Evolutionary conservation across 169 alveolate genomes (phyloP).

Genomic region (Plasmodium coatneyi): DNA sequence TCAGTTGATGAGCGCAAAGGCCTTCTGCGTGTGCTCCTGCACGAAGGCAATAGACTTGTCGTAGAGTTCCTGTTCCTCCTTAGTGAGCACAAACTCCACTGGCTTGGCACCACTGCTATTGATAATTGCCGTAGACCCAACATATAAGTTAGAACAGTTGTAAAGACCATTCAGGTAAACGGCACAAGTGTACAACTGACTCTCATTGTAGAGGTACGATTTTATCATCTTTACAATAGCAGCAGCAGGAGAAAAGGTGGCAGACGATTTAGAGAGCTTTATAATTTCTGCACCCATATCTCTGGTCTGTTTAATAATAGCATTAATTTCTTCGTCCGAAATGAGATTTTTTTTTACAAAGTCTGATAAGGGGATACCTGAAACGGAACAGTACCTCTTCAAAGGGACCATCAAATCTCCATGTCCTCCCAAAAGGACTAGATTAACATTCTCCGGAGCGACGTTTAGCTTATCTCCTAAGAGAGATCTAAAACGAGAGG

Average conservation of each 20-base stretch:
- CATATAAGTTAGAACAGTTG: slow-evolving; percentile 76
- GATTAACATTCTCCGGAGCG: slow-evolving; percentile 86
- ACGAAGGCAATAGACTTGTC: slow-evolving; percentile 66
- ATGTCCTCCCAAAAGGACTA: slow-evolving; percentile 89
- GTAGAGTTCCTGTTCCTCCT: slow-evolving; percentile 76
- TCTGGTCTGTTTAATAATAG: slow-evolving; percentile 78
- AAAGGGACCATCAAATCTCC: slow-evolving; percentile 91
- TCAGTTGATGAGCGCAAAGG: slow-evolving; percentile 25
- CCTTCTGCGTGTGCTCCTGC: slow-evolving; percentile 25
- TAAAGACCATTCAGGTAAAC: slow-evolving; percentile 81
- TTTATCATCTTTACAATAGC: slow-evolving; percentile 81
- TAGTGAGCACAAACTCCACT: slow-evolving; percentile 64
- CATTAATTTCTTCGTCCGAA: slow-evolving; percentile 66
- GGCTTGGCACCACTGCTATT: slow-evolving; percentile 77
- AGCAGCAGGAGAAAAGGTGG: slow-evolving; percentile 85
- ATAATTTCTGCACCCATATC: slow-evolving; percentile 82
- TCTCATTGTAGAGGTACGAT: slow-evolving; percentile 78
- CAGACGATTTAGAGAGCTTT: slow-evolving; percentile 78
- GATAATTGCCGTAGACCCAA: slow-evolving; percentile 82
- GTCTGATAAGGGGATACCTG: slow-evolving; percentile 83
- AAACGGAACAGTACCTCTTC: slow-evolving; percentile 81
- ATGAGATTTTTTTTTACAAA: slow-evolving; percentile 75
- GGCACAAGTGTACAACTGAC: slow-evolving; percentile 80
- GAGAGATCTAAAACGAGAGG: slow-evolving; percentile 86
- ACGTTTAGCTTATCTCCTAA: slow-evolving; percentile 83